A percentile compares a stretch with the other conserved stretches of the same genome.
Conservation (phyloP, 2,329 filamentous ascomycete species). For the Sporothrix humicola region DNA sequence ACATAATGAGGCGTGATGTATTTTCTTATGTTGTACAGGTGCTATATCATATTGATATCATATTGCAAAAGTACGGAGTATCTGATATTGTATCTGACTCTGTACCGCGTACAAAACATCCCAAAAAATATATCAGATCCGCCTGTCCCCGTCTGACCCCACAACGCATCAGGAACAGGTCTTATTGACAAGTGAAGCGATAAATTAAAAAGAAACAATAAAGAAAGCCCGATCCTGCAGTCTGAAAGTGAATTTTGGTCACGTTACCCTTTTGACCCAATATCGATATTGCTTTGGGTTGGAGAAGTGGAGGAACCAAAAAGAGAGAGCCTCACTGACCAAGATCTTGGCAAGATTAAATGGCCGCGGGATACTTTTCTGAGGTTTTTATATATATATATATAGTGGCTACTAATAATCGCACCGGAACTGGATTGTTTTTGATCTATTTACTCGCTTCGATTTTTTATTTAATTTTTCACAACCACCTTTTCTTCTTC, state of each 20-base stretch:
- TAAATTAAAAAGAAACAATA: neutral
- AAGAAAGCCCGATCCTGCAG: no score
- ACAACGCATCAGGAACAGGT: neutral
- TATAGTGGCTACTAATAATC: no score
- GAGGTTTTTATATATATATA: no score
- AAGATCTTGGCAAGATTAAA: neutral
- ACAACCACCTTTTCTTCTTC: neutral
- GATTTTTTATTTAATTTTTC: neutral
- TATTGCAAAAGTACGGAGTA: neutral
- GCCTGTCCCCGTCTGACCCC: neutral
- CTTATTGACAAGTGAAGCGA: neutral
- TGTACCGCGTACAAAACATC: neutral
- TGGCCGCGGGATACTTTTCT: neutral
- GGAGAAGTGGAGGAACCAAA: neutral
- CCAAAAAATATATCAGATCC: neutral
- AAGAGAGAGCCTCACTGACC: neutral
- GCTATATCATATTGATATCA: neutral
- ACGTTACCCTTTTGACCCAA: neutral
- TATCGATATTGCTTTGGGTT: neutral
- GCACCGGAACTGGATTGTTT: no score
- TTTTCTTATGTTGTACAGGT: neutral
- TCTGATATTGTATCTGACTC: neutral
- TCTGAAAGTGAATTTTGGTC: neutral
- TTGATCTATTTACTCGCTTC: no score
- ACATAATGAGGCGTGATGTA: no score